Evolutionary conservation across 805 yeast genomes (phyloP).

Genomic region (Scheffersomyces amazonensis): DNA sequence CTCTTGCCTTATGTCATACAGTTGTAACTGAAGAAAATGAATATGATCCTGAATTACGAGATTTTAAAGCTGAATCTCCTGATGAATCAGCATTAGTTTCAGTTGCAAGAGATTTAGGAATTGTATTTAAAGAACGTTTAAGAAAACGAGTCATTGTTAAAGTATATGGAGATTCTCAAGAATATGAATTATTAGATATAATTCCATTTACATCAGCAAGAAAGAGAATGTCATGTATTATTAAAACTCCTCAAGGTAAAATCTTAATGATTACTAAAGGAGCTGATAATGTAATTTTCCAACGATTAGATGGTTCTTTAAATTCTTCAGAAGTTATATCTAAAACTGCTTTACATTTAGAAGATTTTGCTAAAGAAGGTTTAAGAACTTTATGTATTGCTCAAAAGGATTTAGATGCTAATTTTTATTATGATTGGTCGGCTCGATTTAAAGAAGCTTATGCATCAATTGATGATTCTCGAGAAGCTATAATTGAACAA

Average conservation of each 20-base stretch:
- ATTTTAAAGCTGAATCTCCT: conserved; percentile 77
- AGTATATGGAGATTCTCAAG: conserved; percentile 42
- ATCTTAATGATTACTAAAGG: conserved; percentile 61
- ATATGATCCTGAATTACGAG: conserved; percentile 38
- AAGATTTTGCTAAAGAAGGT: conserved; percentile 73
- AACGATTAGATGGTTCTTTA: conserved; percentile 28
- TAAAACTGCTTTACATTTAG: conserved; percentile 61
- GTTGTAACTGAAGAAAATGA: conserved; percentile 58
- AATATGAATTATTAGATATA: conserved; percentile 50
- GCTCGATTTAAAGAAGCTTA: conserved; percentile 54
- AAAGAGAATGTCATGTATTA: conserved; percentile 75
- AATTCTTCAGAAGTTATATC: conserved; percentile 44
- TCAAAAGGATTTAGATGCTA: conserved; percentile 44
- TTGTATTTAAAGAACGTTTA: conserved; percentile 54
- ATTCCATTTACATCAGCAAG: conserved; percentile 69
- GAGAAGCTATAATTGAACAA: conserved; percentile 55
- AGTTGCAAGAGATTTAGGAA: conserved; percentile 71
- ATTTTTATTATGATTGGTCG: conserved; percentile 53
- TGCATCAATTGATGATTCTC: conserved; percentile 49
- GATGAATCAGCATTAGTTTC: conserved; percentile 82
- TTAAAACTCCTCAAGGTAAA: conserved; percentile 41
- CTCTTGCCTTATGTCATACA: conserved; percentile 71
- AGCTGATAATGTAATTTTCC: conserved; percentile 70
- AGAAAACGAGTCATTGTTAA: conserved; percentile 45
- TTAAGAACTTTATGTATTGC: conserved; percentile 75